Evolutionary conservation across 768 basidiomycete species (phyloP), one percentile per base, ranked within the genome.

Genomic region (Termitomyces sp.): DNA sequence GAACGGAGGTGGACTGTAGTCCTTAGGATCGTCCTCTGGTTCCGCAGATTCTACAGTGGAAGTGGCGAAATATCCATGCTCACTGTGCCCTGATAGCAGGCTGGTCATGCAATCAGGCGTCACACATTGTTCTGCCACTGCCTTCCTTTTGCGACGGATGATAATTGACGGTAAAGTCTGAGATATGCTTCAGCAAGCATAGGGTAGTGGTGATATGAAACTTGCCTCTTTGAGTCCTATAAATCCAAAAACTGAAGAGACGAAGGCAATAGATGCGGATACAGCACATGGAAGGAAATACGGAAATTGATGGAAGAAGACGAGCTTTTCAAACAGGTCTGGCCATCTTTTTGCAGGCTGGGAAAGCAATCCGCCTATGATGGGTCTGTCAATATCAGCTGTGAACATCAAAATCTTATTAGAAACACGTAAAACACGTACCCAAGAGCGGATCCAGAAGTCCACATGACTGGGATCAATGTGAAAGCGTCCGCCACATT

Each of bases 101-200:
- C 45, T 25, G 43, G 50, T 65, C 51, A 54, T 67, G 54, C 51
- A 54, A 35, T 56, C 50, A 15, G 60, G 60, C 48, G 56, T 20
- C 22, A 35, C 20, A 7, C 31, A 16, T 40, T 42, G 51, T 13
- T 53, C 41, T 22, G 45, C 27, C 27, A 46, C 33, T 33, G 46
- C 43, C 52, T 42, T 36, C 44, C 20, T 55, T 47, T 53, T 54
- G 36, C 43, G 35, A 41, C 51, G 42, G 10, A 50, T 35, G 13
- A 66, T 59, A 23, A 66, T 59, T 0, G 69, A 66, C 1, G 73
- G 68, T 13, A 73, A 56, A 12, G 72, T 75, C 73, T 74, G 41
- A 1, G 47, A 23, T 11, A 51, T 10, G 11, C 11, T 13, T 35
- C 2, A 56, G 38, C n/a, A 27, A n/a, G n/a, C 25, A n/a, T 27